phyloP scores from a whole-genome alignment of 129 eudicot genomes.

The Ambrosia trifida region DNA sequence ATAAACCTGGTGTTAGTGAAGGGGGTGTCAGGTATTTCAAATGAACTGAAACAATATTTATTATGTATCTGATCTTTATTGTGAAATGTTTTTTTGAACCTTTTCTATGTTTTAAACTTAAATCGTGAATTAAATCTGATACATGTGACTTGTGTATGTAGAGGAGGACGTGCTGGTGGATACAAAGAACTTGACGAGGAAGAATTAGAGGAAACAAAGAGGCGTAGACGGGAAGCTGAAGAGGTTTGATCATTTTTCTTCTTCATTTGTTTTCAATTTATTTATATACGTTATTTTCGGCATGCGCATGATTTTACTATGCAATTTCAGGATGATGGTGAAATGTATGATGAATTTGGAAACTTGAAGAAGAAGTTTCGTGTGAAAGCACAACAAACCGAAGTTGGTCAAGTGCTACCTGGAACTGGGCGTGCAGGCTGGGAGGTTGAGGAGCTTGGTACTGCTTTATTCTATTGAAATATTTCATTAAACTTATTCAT shows the following conservation, averaged over 20 bases:
- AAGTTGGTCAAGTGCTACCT: slow-evolving; percentile 62
- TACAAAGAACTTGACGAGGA: slow-evolving; percentile 98
- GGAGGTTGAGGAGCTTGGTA: slow-evolving; percentile 96
- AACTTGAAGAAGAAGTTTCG: slow-evolving; percentile 90
- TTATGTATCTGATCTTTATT: not conserved
- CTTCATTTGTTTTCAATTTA: not conserved
- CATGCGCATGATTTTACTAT: not conserved
- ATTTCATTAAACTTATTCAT: not conserved
- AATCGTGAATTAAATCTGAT: not conserved
- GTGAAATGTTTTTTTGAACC: not conserved
- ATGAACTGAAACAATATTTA: not conserved
- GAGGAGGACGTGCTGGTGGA: slow-evolving; percentile 99
- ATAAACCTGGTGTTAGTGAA: slow-evolving; percentile 89
- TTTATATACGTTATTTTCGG: not conserved
- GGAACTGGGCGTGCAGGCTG: slow-evolving; percentile 97
- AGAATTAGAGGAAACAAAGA: slow-evolving; percentile 88
- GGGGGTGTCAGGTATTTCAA: slow-evolving; percentile 85
- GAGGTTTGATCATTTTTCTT: slow-evolving; percentile 54
- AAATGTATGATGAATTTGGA: slow-evolving; percentile 98
- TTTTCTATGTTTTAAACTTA: not conserved
- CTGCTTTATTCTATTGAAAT: not conserved
- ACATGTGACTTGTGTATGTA: slow-evolving; percentile 18
- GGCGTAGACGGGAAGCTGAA: slow-evolving; percentile 94
- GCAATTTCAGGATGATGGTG: slow-evolving; percentile 89
- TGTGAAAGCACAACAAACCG: slow-evolving; percentile 73